Evolutionary conservation across 805 yeast species (phyloP).

Genomic region (Torulaspora quercuum): DNA sequence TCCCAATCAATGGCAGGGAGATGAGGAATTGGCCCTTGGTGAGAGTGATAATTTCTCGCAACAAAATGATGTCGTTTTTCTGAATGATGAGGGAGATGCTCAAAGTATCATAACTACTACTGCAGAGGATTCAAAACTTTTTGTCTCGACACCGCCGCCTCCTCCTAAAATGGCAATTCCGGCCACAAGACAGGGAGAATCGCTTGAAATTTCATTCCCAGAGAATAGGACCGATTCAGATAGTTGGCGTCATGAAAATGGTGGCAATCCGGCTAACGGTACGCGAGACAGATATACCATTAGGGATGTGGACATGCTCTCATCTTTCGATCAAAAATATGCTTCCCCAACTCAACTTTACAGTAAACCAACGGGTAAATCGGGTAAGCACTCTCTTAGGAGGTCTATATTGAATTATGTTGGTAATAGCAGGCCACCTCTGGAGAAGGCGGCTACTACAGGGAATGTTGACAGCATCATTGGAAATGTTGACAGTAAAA

Average conservation of each 20-base stretch:
- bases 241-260: conserved; percentile 12
- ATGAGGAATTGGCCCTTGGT: conserved; percentile 3
- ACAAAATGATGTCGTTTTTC: conserved; percentile 25
- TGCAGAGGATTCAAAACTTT: conserved; percentile 36
- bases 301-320: conserved; percentile 29
- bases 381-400: conserved; percentile 23
- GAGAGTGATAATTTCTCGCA: conserved; percentile 8
- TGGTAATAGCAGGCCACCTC: conserved; percentile 14
- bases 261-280: conserved; percentile 12
- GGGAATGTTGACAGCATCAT: conserved; percentile 22
- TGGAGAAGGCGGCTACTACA: conserved; percentile 13
- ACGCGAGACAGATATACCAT: conserved; percentile 29
- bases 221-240: conserved; percentile 6
- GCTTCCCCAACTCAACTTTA: conserved; percentile 11
- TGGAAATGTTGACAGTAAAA: conserved; percentile 29
- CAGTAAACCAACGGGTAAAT: conserved; percentile 8
- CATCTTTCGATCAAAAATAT: conserved; percentile 14
- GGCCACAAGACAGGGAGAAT: conserved; percentile 73
- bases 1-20: conserved; percentile 4
- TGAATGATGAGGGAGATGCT: conserved; percentile 36
- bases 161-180: conserved; percentile 79
- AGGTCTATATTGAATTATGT: conserved; percentile 31
- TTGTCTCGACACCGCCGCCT: conserved; percentile 47
- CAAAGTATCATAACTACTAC: conserved; percentile 36
- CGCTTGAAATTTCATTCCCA: conserved; percentile 62